Base-by-base conservation (phyloP, 176 grass and related monocot genomes). In the Carex littledalei region DNA sequence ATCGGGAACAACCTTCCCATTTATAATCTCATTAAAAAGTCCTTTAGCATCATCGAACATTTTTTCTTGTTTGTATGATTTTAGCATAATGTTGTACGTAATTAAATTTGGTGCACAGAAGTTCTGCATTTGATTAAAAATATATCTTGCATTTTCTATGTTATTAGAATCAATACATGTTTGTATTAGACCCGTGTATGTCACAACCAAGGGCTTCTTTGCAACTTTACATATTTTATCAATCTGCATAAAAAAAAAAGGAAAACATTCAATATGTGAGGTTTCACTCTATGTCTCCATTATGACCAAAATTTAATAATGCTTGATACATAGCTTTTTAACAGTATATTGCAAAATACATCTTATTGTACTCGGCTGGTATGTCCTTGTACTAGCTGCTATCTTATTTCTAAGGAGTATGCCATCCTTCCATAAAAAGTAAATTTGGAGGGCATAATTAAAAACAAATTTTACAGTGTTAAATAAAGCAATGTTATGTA, bases 211-310 rank as follows among this genome's bases (percentile, higher is more conserved):
- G 8, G 95, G 95, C 87, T 98, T 98, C 75, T 98, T 95, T 70
- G 95, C 95, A 78, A 98, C 95, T 84, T 93, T 95, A 85, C 95
- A 98, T 87, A 98, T 95, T 85, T 95, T 98, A 26, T 92, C 85
- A 67, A 98, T 86, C 95, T 95, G 91, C 88, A 85, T 68, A 85
- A 77, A 77, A 80, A 53, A 76, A n/a, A 22, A 55, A 56, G 5
- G 32, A 12, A 11, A 50, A 50, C 8, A 77, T 29, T 55, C 73
- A 32, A 77, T 22, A 8, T 54, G 49, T 77, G 22, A 77, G 73
- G 24, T 32, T 77, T 55, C 21, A 77, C 49, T 55, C 47, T 77
- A 11, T 5, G 5, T 31, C 73, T 77, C 24, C 6, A 77, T 7
- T 77, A 55, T 77, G 55, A 77, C 49, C 20, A 54, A 53, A 8